phyloP scores from a whole-genome alignment of 352 stramenopile species.

The Globisporangium sylvaticum region DNA sequence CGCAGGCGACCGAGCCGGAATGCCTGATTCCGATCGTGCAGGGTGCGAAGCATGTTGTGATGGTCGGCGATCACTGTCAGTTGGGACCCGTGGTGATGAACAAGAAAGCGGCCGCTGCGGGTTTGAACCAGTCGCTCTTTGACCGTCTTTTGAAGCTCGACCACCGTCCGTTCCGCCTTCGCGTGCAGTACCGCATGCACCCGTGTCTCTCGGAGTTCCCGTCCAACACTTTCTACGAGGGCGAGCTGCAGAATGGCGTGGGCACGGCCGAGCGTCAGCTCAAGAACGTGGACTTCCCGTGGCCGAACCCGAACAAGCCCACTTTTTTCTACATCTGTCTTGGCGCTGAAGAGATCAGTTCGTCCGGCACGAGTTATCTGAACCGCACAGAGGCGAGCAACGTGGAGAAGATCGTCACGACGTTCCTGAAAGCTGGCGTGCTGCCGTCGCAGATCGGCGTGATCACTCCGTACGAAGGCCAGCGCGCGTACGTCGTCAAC shows the following conservation, averaged over 20 bases:
- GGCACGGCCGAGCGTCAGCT: conserved; percentile 91
- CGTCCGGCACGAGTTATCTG: conserved; percentile 97
- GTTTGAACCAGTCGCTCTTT: conserved; percentile 97
- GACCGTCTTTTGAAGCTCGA: conserved; percentile 95
- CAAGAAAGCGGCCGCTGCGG: conserved; percentile 97
- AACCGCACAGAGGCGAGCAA: conserved; percentile 98
- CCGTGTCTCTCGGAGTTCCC: conserved; percentile 98
- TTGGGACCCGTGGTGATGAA: conserved; percentile 98
- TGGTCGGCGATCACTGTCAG: conserved; percentile 99
- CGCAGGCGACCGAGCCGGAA: conserved; percentile 98
- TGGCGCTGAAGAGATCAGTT: conserved; percentile 97
- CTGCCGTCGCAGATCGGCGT: conserved; percentile 92
- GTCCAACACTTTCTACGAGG: conserved; percentile 99
- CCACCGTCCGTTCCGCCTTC: conserved; percentile 95
- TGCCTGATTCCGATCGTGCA: conserved; percentile 98
- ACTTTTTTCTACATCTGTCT: conserved; percentile 98
- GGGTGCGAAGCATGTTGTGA: conserved; percentile 98
- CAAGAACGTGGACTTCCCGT: conserved; percentile 93
- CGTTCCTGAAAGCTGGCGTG: conserved; percentile 93
- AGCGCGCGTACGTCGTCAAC: conserved; percentile 98
- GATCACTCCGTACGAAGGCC: conserved; percentile 98
- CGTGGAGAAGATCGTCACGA: conserved; percentile 98
- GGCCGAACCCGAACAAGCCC: conserved; percentile 95
- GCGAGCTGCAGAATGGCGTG: conserved; percentile 98
- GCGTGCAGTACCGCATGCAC: conserved; percentile 99